Base-by-base conservation (phyloP, 208 protist species). In the Trypanosoma theileri region DNA sequence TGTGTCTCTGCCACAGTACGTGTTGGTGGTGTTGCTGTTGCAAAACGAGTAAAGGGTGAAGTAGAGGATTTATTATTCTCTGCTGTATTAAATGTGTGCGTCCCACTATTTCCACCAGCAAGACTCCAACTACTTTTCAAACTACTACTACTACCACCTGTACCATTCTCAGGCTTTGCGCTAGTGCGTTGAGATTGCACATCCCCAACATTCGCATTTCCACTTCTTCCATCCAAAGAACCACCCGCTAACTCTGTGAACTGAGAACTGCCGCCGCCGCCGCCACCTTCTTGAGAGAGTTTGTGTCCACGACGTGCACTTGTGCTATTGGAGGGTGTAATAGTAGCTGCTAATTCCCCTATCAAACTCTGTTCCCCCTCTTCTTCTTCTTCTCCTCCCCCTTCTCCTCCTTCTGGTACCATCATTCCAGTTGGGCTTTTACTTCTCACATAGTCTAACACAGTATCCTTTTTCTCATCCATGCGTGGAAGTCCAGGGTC, bases 141-240 rank as follows among this genome's bases (percentile, higher is more conserved):
- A 52, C 44, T 54, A 64, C 59, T 64, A 24, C 46, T 64, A 40
- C 11, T 46, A 41, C 2, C 42, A 53, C 19, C 11, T 28, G n/a
- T 26, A 53, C 11, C n/a, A 17, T 2, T 31, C 59, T 28, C 24
- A 4, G 56, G 40, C 1, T 3, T 52, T 31, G 9, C 22, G 7
- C 41, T 42, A 9, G 14, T 54, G 35, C 40, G 46, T 35, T 35
- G 28, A 8, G 28, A 6, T 8, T 35, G 28, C 6, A n/a, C 31
- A 17, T 21, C 42, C 21, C 19, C 17, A 11, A 44, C 51, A 24
- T 35, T 22, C 26, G 4, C 7, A 0, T 9, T 17, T 16, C 3
- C 35, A 62, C 54, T 58, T 51, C 21, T 62, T 28, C 21, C 26
- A 64, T 46, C 41, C n/a, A n/a, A n/a, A 35, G 6, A 4, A 2